Evolutionary conservation across 1,139 yeast genomes (phyloP).

Genomic region (Candida albicans): DNA sequence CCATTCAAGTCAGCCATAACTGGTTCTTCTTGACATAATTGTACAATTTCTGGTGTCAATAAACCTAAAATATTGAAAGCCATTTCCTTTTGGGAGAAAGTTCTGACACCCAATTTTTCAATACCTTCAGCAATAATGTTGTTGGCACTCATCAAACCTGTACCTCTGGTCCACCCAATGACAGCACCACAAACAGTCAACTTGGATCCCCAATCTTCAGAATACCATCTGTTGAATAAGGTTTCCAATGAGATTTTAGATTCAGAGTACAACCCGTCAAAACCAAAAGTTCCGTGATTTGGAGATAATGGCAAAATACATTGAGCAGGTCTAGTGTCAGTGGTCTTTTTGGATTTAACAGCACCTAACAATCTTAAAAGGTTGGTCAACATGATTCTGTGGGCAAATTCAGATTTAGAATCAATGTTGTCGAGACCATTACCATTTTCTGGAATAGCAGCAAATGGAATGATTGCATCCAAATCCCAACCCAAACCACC

Average conservation of each 20-base stretch:
- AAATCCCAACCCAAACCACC: constrained; percentile 98
- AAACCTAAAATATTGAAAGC: constrained; percentile 96
- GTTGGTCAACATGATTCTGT: constrained; percentile 97
- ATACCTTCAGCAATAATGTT: constrained; percentile 97
- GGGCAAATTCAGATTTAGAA: constrained; percentile 95
- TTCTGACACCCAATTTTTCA: constrained; percentile 93
- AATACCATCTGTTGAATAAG: constrained; percentile 96
- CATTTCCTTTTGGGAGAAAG: constrained; percentile 98
- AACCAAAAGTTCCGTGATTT: constrained; percentile 97
- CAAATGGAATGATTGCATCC: constrained; percentile 94
- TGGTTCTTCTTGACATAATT: constrained; percentile 89
- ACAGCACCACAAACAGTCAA: constrained; percentile 97
- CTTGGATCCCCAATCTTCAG: constrained; percentile 94
- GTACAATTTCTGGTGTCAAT: constrained; percentile 81
- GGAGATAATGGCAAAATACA: constrained; percentile 95
- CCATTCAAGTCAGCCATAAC: constrained; percentile 98
- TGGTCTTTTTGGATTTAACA: constrained; percentile 79
- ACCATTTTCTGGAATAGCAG: constrained; percentile 98
- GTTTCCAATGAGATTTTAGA: constrained; percentile 95
- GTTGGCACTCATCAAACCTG: constrained; percentile 97
- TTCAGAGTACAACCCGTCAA: constrained; percentile 97
- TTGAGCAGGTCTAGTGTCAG: constrained; percentile 98
- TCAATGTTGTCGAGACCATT: constrained; percentile 91
- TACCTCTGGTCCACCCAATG: constrained; percentile 99
- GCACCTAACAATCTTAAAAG: constrained; percentile 88